These are phyloP conservation scores for Microcyclospora tardicrescens DNA, from an alignment of 2,329 filamentous ascomycete species.

Conservation along the genomic window DNA sequence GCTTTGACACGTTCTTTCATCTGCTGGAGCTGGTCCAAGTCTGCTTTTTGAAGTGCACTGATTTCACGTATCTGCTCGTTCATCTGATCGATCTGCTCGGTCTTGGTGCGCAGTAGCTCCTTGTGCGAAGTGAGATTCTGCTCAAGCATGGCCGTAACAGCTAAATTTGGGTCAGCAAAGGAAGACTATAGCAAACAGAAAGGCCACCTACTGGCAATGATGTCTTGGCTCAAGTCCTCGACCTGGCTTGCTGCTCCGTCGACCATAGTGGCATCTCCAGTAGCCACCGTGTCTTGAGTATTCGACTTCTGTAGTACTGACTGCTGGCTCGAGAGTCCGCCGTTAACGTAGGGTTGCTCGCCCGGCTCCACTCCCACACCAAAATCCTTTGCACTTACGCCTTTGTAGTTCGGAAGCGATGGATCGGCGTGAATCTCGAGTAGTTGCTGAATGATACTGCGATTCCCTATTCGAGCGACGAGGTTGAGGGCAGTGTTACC, in stretches of 20 bases:
- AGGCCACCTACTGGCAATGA: slow-evolving; percentile 56
- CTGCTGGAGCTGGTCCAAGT: slow-evolving; percentile 59
- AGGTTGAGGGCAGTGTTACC: slow-evolving; percentile 93
- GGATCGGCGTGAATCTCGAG: slow-evolving; percentile 90
- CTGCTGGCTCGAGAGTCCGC: slow-evolving; percentile 14
- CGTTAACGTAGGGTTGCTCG: slow-evolving; percentile 13
- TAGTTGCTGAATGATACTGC: slow-evolving; percentile 91
- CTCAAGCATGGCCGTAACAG: slow-evolving; percentile 70
- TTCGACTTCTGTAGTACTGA: background rate
- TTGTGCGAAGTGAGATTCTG: slow-evolving; percentile 70
- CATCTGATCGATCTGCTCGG: slow-evolving; percentile 67
- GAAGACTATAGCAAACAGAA: slow-evolving; percentile 3
- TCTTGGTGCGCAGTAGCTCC: slow-evolving; percentile 68
- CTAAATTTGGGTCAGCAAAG: slow-evolving; percentile 35
- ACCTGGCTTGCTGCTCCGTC: slow-evolving; percentile 32
- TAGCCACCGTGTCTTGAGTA: slow-evolving; percentile 7
- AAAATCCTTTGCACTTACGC: slow-evolving; percentile 83
- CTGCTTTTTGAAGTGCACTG: slow-evolving; percentile 64
- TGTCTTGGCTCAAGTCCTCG: slow-evolving; percentile 65
- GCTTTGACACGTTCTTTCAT: slow-evolving; percentile 53
- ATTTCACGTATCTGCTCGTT: slow-evolving; percentile 70
- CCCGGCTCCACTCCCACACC: slow-evolving; percentile 64
- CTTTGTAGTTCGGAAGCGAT: slow-evolving; percentile 81
- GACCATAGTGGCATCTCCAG: slow-evolving; percentile 7
- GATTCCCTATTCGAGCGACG: slow-evolving; percentile 81